These are phyloP conservation scores for Phytophthora podocarpi DNA, from an alignment of 352 stramenopile species.

Conservation along the genomic window DNA sequence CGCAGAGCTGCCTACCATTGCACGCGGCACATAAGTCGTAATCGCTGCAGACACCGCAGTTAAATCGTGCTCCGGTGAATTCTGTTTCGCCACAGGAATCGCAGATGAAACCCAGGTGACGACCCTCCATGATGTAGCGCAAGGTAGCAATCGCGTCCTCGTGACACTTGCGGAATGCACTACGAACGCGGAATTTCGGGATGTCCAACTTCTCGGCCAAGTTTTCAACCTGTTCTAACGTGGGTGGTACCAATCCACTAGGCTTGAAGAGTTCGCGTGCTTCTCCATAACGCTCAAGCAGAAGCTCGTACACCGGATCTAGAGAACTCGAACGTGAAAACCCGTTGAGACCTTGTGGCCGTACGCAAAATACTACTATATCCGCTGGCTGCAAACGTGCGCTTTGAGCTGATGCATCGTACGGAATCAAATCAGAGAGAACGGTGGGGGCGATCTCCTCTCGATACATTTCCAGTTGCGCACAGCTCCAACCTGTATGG, in stretches of 20 bases:
- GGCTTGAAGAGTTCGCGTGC: slow-evolving; percentile 41
- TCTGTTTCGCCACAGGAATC: slow-evolving; percentile 83
- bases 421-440: slow-evolving; percentile 53
- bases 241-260: slow-evolving; percentile 30
- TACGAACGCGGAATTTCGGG: slow-evolving; percentile 80
- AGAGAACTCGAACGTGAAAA: not conserved
- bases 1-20: slow-evolving; percentile 43
- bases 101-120: slow-evolving; percentile 84
- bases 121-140: slow-evolving; percentile 82
- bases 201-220: slow-evolving; percentile 76
- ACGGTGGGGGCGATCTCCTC: slow-evolving; percentile 78
- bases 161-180: slow-evolving; percentile 79
- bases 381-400: slow-evolving; percentile 53
- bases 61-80: slow-evolving; percentile 75
- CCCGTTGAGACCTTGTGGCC: slow-evolving; percentile 15
- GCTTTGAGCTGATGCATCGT: slow-evolving; percentile 21
- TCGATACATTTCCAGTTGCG: slow-evolving; percentile 66
- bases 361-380: slow-evolving; percentile 65
- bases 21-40: slow-evolving; percentile 75
- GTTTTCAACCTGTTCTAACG: slow-evolving; percentile 65
- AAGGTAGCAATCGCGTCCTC: slow-evolving; percentile 69
- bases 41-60: slow-evolving; percentile 77
- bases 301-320: slow-evolving; percentile 23
- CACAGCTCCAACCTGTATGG: slow-evolving; percentile 42
- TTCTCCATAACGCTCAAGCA: slow-evolving; percentile 46